Base-by-base conservation (phyloP, 805 yeast genomes). In the Zygoascus flipseniorum region DNA sequence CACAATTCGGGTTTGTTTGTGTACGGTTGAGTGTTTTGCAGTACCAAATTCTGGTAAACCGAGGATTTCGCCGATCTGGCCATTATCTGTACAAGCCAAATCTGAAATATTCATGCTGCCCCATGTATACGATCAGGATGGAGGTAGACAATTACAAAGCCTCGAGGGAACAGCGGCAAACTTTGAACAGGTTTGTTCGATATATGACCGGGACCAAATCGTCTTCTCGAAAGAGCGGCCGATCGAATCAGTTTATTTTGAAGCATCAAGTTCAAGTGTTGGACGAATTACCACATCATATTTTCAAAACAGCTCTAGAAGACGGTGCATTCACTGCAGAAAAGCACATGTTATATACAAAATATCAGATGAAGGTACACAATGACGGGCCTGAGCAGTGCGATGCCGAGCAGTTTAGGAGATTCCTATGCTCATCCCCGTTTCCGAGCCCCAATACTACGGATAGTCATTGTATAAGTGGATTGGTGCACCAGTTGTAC, bases 51-150 rank as follows among this genome's bases (percentile, higher is more conserved):
- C 64, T 86, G 58, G 79, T 90, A 60, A 82, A 88, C 60, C 70
- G 74, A 59, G 96, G 96, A 1, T 89, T 78, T 63, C 78, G 95
- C 65, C 72, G 97, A 52, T 85, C 93, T 32, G 97, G 97, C 0
- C 65, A 68, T 1, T 85, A 80, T 58, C 56, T 85, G 8, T 86
- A 80, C 63, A 78, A 76, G 61, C 81, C 86, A 0, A 96, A 90
- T 64, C 66, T 80, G 56, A 62, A 85, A 31, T 67, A 89, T 42
- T 80, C 80, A 43, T 89, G 97, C 64, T 89, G 97, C 61, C 75
- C 90, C 19, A 76, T 82, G 66, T 87, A 80, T 65, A 84, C 96
- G 0, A 86, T 89, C 16, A 67, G 97, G 51, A 82, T 95, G 0
- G 72, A 72, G 20, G 67, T 77, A 16, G 63, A 62, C 0, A 61